These are phyloP conservation scores for Melanogaster broomeanus DNA, from an alignment of 768 basidiomycete genomes.

Conservation along the genomic window DNA sequence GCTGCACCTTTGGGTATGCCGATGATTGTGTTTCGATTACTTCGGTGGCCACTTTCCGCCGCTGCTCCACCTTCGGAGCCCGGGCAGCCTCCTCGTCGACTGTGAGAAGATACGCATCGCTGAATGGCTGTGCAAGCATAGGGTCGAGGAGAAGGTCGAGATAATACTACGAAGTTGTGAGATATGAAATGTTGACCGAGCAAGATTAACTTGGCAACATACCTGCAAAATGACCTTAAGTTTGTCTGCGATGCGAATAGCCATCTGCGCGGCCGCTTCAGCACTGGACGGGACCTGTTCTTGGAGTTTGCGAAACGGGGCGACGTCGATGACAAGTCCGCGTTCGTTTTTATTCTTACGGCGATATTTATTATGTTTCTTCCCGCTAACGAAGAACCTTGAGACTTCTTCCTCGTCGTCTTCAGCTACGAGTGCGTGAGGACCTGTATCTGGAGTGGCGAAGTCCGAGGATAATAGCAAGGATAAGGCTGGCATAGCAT, in stretches of 20 bases:
- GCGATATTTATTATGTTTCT: constrained; percentile 32
- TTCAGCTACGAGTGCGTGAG: no score
- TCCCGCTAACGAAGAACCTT: constrained; percentile 10
- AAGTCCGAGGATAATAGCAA: constrained; percentile 18
- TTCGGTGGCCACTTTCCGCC: no score
- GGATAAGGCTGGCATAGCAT: constrained; percentile 19
- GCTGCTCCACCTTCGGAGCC: no score
- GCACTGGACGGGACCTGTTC: constrained; percentile 24
- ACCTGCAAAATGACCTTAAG: constrained; percentile 35
- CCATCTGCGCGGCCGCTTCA: constrained; percentile 16
- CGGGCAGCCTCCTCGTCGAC: background rate
- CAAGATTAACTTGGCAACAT: background rate
- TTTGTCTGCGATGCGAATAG: constrained; percentile 15
- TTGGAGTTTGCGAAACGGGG: constrained; percentile 33
- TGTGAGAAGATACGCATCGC: constrained; percentile 8
- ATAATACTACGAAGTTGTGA: constrained; percentile 24
- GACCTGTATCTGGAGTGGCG: no score
- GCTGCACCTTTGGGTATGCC: no score
- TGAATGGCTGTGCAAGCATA: constrained; percentile 8
- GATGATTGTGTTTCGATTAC: no score
- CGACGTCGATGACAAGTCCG: constrained; percentile 20
- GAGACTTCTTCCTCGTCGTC: constrained; percentile 4
- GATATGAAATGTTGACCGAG: background rate
- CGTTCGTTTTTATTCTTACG: constrained; percentile 14
- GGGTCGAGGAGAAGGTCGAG: constrained; percentile 21